A percentile compares a stretch with the other conserved stretches of the same genome.
Conservation (phyloP, 164 flowering plant species). For the Liquidambar formosana region DNA sequence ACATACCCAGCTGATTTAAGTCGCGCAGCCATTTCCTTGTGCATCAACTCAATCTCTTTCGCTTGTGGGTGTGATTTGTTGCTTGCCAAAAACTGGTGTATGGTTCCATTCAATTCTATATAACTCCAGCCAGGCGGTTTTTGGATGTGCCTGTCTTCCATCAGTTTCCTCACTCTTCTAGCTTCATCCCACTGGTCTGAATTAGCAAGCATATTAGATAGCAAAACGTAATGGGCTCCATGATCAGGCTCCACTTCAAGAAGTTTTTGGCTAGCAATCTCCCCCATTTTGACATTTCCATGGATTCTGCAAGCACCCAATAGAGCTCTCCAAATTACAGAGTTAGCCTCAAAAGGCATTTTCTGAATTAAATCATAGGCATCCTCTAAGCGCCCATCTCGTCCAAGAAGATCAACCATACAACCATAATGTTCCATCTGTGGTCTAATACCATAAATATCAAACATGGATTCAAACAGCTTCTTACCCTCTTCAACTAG, state of each 20-base stretch:
- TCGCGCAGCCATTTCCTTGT: slow-evolving; percentile 21
- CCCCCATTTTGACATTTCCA: no score
- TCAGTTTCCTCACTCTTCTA: no score
- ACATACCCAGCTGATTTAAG: slow-evolving; percentile 28
- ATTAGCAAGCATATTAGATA: slow-evolving; percentile 28
- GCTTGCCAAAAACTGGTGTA: slow-evolving; percentile 32
- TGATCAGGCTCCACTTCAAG: no score
- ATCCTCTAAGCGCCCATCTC: no score
- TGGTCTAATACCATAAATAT: slow-evolving; percentile 23
- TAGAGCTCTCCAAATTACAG: slow-evolving; percentile 38
- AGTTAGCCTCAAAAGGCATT: slow-evolving; percentile 29
- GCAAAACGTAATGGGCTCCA: slow-evolving; percentile 30
- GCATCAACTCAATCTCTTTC: slow-evolving; percentile 23
- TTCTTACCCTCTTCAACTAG: slow-evolving; percentile 30
- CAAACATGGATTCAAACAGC: slow-evolving; percentile 27
- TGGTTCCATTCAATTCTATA: slow-evolving; percentile 29
- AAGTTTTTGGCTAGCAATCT: no score
- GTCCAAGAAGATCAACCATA: no score
- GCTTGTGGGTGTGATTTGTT: slow-evolving; percentile 24
- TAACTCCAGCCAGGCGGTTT: slow-evolving; percentile 40
- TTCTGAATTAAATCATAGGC: no score
- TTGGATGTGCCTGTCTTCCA: slow-evolving; percentile 28
- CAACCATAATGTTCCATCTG: no score
- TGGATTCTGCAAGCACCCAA: no score
- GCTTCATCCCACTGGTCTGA: slow-evolving; percentile 37